phyloP scores from a whole-genome alignment of 495 filamentous ascomycete species.

The Pseudoneurospora amorphoporcata region DNA sequence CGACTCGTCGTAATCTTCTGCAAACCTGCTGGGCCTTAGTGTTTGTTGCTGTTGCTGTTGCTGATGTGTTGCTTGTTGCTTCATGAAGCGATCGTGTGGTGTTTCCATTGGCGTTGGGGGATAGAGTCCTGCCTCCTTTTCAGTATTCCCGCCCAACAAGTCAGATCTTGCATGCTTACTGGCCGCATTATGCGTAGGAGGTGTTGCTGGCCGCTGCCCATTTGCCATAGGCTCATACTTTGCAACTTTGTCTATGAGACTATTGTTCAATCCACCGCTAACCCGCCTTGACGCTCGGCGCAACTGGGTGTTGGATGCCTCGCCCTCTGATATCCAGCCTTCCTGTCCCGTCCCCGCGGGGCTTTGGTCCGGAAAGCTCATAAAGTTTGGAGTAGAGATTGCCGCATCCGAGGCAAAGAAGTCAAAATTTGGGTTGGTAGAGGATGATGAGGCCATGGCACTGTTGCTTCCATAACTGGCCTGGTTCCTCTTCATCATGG shows the following conservation, averaged over 20 bases:
- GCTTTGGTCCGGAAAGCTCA: slow-evolving; percentile 33
- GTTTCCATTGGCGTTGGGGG: slow-evolving; percentile 40
- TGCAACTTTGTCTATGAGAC: slow-evolving; percentile 40
- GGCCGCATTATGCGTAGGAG: slow-evolving; percentile 40
- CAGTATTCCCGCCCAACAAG: background rate
- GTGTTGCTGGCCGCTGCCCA: slow-evolving; percentile 45
- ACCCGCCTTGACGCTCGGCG: slow-evolving; percentile 34
- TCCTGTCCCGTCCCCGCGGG: slow-evolving; percentile 21
- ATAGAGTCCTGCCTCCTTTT: slow-evolving; percentile 30
- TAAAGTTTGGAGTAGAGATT: slow-evolving; percentile 36
- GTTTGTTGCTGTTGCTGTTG: slow-evolving; percentile 16
- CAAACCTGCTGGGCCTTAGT: slow-evolving; percentile 30
- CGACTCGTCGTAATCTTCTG: slow-evolving; percentile 43
- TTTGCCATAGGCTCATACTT: slow-evolving; percentile 39
- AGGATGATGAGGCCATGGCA: slow-evolving; percentile 13
- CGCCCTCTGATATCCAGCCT: slow-evolving; percentile 37
- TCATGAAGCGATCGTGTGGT: slow-evolving; percentile 28
- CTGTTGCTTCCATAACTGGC: slow-evolving; percentile 19
- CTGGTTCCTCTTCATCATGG: slow-evolving; percentile 33
- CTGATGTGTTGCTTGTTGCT: slow-evolving; percentile 19
- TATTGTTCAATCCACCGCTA: slow-evolving; percentile 28
- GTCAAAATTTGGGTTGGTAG: slow-evolving; percentile 21
- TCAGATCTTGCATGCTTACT: slow-evolving; percentile 32
- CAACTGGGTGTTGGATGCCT: slow-evolving; percentile 24
- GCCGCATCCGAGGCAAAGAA: slow-evolving; percentile 28